phyloP scores from a whole-genome alignment of 768 basidiomycete species.

The Paxillus involutus region DNA sequence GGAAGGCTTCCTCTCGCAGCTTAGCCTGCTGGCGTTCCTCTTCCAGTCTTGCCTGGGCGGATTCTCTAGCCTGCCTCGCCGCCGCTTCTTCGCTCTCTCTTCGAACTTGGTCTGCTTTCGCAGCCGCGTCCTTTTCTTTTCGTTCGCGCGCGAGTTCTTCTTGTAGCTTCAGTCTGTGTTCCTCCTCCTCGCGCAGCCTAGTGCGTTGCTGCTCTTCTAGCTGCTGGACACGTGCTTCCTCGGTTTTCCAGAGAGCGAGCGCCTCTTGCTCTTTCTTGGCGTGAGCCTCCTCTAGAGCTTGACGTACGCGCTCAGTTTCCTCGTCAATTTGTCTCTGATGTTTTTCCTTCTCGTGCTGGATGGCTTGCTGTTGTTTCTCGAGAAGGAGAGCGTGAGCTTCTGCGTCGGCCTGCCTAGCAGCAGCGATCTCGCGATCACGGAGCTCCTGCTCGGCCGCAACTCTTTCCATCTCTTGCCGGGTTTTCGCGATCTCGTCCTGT shows the following conservation, averaged over 20 bases:
- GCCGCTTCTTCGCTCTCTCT: conserved; percentile 23
- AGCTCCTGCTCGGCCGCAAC: conserved; percentile 23
- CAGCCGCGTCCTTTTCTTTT: conserved; percentile 14
- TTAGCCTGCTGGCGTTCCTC: conserved; percentile 27
- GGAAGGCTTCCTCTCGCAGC: conserved; percentile 23
- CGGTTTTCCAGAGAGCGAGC: conserved; percentile 14
- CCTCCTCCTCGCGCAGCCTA: conserved; percentile 30
- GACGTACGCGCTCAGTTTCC: conserved; percentile 26
- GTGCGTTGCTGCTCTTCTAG: conserved; percentile 28
- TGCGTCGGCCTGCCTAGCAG: conserved; percentile 24
- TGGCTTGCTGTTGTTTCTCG: conserved; percentile 20
- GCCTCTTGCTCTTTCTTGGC: conserved; percentile 25
- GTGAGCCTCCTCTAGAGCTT: conserved; percentile 24
- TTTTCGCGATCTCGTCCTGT: conserved; percentile 28
- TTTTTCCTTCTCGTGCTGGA: conserved; percentile 25
- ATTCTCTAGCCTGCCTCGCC: conserved; percentile 17
- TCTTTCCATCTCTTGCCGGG: conserved; percentile 25
- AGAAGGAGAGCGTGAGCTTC: conserved; percentile 23
- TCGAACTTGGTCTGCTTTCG: conserved; percentile 15
- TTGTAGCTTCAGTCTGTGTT: conserved; percentile 21
- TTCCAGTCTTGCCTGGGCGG: conserved; percentile 17
- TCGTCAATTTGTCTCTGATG: conserved; percentile 23
- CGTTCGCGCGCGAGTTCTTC: conserved; percentile 26
- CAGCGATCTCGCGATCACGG: conserved; percentile 24
- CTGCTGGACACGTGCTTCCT: conserved; percentile 24